Evolutionary conservation across 345 rosid genomes (phyloP), one percentile per base, ranked within the genome.

Genomic region (Populus simonii): DNA sequence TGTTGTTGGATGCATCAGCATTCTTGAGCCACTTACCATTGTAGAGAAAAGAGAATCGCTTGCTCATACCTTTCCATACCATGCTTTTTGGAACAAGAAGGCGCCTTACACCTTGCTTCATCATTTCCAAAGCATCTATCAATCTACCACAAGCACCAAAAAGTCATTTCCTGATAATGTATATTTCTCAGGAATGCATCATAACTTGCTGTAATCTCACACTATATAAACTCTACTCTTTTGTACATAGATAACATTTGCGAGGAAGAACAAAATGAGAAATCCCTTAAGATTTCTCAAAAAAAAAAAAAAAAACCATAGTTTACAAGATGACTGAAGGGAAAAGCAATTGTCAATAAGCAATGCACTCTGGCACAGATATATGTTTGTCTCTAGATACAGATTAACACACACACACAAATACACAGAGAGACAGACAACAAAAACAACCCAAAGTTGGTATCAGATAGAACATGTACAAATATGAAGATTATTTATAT

Each of bases 81-180:
- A 80, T 85, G 71, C 93, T 87, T 85, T 93, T 96, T 0, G 90
- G 91, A 74, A 96, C 97, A 18, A 96, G 89, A 80, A 96, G 97
- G 68, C 98, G 91, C 80, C 89, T 89, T 73, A 89, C 97, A 17
- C 97, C 98, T 76, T 96, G 98, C 89, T 92, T 96, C 97, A 94
- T 96, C 99, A 93, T 96, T 87, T 93, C 99, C 80, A 96, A 70
- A 11, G 97, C 98, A 80, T 96, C 99, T 66, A 96, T 90, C 87
- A 96, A 84, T 84, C 99, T 96, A 78, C 39, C 69, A 76, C 68
- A 72, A 76, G 33, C 73, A 75, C 31, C 29, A 49, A n/a, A 65
- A 6, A 78, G 41, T 66, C 39, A 6, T 66, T 66, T 31, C 69
- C n/a, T 66, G 11, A 8, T 8, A 8, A n/a, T 22, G 22, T 51